Conservation (phyloP, 129 eudicot genomes). For the Logfia minima region DNA sequence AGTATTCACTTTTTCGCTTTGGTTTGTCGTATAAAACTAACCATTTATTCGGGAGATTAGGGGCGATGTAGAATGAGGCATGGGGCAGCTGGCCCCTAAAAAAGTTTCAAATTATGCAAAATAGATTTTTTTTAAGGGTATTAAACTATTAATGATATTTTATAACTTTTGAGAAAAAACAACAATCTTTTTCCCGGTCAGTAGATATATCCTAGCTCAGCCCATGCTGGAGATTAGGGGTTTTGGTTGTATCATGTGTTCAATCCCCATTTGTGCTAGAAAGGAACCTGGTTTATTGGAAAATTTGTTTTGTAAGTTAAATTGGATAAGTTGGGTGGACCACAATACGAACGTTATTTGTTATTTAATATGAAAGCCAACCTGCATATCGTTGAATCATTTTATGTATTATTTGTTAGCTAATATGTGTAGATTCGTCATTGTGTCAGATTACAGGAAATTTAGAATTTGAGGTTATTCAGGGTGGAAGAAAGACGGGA, state of each 20-base stretch:
- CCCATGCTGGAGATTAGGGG: background rate
- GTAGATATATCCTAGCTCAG: too few species aligned
- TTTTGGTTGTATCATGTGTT: background rate
- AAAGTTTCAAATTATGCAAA: too few species aligned
- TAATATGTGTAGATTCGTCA: constrained; percentile 44
- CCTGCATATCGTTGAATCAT: constrained; percentile 2
- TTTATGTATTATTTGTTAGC: background rate
- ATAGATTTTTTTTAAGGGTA: too few species aligned
- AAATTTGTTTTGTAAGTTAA: background rate
- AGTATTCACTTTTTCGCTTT: background rate
- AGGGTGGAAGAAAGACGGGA: constrained; percentile 27
- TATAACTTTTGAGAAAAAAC: too few species aligned
- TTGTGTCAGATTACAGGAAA: constrained; percentile 40
- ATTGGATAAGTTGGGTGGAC: background rate
- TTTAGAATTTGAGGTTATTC: constrained; percentile 18
- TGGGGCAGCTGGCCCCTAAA: too few species aligned
- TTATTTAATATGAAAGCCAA: background rate
- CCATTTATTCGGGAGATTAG: background rate
- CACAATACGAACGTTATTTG: background rate
- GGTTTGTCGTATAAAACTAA: constrained; percentile 11
- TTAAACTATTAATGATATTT: too few species aligned
- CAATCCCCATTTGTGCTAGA: background rate
- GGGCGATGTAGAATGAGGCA: background rate
- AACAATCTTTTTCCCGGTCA: too few species aligned
- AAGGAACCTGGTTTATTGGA: background rate